Conservation (phyloP, 352 stramenopile species). For the Pythium myriotylum region DNA sequence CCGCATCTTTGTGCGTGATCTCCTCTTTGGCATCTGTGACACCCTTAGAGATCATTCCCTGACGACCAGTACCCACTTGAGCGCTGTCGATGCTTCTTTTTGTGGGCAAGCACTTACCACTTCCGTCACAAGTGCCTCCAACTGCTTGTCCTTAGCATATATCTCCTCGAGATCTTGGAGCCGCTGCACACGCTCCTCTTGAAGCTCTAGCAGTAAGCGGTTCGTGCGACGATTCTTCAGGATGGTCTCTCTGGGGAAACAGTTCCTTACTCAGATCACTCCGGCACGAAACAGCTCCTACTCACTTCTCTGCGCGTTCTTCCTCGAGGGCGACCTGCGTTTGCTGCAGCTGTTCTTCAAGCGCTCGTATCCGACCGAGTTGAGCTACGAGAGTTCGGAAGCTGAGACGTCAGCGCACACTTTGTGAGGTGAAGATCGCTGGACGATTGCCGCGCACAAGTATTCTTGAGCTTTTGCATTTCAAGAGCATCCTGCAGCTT, state of each 20-base stretch:
- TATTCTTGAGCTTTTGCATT: slow-evolving; percentile 84
- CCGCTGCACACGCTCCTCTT: slow-evolving; percentile 75
- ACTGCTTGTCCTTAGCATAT: slow-evolving; percentile 76
- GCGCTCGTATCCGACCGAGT: slow-evolving; percentile 54
- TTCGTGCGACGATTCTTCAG: slow-evolving; percentile 74
- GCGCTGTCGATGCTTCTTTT: background rate
- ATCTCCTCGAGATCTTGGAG: slow-evolving; percentile 83
- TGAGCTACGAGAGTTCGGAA: slow-evolving; percentile 41
- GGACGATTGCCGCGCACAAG: slow-evolving; percentile 34
- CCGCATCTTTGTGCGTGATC: slow-evolving; percentile 70
- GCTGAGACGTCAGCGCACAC: background rate
- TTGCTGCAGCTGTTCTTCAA: slow-evolving; percentile 75
- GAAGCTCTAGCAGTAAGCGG: slow-evolving; percentile 64
- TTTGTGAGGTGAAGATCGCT: background rate
- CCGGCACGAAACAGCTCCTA: background rate
- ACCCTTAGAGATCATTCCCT: slow-evolving; percentile 51
- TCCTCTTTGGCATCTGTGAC: slow-evolving; percentile 54
- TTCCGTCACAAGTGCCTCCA: slow-evolving; percentile 60
- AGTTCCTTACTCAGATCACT: background rate
- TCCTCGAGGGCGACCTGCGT: slow-evolving; percentile 64
- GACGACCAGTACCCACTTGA: background rate
- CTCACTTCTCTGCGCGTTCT: slow-evolving; percentile 70
- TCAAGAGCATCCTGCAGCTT: slow-evolving; percentile 81
- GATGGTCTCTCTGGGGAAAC: slow-evolving; percentile 52
- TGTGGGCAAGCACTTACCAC: slow-evolving; percentile 35